Evolutionary conservation across 495 filamentous ascomycete species (phyloP).

Genomic region (Penicillium fimorum): DNA sequence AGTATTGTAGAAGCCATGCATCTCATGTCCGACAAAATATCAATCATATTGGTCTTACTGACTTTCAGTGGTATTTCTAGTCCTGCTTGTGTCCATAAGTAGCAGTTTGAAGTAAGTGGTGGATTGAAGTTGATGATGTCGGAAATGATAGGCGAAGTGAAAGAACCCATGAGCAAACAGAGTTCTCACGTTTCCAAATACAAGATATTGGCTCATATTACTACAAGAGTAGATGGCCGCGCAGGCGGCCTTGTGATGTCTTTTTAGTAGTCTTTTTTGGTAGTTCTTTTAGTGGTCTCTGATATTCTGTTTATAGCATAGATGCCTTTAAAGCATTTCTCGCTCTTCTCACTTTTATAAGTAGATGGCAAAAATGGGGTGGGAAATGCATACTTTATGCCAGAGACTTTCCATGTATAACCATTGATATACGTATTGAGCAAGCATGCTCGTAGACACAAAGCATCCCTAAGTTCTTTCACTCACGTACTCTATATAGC

Average conservation of each 20-base stretch:
- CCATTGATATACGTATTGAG: background rate
- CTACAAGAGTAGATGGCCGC: too few species aligned
- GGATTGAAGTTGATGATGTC: background rate
- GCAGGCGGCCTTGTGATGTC: too few species aligned
- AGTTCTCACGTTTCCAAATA: background rate
- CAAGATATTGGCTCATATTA: background rate
- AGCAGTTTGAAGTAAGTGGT: background rate
- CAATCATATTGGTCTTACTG: background rate
- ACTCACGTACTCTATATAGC: background rate
- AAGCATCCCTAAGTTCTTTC: background rate
- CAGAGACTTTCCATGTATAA: too few species aligned
- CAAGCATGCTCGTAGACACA: background rate
- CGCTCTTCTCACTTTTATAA: too few species aligned
- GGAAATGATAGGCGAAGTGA: background rate
- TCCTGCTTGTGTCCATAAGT: background rate
- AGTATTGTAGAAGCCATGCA: background rate
- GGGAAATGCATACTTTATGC: too few species aligned
- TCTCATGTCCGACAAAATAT: background rate
- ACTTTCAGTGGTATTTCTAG: background rate
- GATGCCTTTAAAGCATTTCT: too few species aligned
- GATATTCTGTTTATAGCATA: too few species aligned
- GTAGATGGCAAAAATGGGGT: too few species aligned
- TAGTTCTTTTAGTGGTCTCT: too few species aligned
- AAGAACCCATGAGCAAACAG: background rate
- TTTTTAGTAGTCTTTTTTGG: too few species aligned